A percentile compares a stretch with the other conserved stretches of the same genome.
These are phyloP conservation scores for Capronia americana DNA, from an alignment of 2,329 filamentous ascomycete genomes.

Conservation along the genomic window DNA sequence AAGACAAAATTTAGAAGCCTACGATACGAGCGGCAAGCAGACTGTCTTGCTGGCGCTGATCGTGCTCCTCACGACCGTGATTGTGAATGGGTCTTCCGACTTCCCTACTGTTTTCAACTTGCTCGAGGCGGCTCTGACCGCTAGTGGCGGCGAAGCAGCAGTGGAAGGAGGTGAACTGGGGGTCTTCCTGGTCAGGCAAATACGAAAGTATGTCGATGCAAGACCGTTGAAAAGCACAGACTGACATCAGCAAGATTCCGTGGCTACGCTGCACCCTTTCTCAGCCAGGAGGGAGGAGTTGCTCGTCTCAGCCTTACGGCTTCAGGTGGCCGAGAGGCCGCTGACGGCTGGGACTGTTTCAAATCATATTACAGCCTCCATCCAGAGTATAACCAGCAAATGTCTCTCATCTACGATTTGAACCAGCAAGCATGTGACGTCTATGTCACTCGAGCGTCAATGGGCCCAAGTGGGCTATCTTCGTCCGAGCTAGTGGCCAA, in stretches of 20 bases:
- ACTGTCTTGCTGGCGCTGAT: background rate
- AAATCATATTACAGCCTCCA: slow-evolving; percentile 1
- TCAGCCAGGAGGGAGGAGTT: background rate
- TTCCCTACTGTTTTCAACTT: slow-evolving; percentile 1
- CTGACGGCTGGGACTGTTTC: slow-evolving; percentile 2
- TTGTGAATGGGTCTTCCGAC: slow-evolving; percentile 3
- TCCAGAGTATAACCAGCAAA: background rate
- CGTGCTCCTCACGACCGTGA: background rate
- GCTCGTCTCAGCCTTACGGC: background rate
- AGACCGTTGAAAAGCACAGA: background rate
- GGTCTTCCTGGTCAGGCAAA: background rate
- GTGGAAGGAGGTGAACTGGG: background rate
- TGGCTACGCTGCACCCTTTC: slow-evolving; percentile 6
- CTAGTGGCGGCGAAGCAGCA: background rate
- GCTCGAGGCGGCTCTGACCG: background rate
- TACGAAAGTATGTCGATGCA: background rate
- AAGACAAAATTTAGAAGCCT: background rate
- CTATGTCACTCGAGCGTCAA: slow-evolving; percentile 2
- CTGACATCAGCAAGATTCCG: background rate
- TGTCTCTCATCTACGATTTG: slow-evolving; percentile 2
- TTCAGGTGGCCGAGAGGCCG: background rate
- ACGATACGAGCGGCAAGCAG: background rate
- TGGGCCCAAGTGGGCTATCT: background rate
- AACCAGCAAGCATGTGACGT: slow-evolving; percentile 3
- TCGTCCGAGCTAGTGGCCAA: background rate